phyloP scores from a whole-genome alignment of 306 rosid species.

The Dryas alaskensis region DNA sequence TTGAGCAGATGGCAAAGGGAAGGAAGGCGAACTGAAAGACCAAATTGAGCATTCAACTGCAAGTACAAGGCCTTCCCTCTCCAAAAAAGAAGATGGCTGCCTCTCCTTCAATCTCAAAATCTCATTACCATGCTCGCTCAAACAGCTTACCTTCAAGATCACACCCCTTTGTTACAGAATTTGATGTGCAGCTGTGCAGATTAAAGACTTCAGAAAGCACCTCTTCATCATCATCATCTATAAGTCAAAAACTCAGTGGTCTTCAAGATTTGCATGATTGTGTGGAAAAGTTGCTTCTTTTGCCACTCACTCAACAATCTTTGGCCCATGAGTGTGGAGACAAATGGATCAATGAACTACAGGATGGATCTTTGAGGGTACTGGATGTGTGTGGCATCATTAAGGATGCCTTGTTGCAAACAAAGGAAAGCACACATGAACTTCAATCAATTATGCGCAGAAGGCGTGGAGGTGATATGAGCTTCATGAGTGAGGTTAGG shows the following conservation, averaged over 20 bases:
- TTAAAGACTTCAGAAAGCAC: constrained; percentile 12
- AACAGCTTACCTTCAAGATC: constrained; percentile 32
- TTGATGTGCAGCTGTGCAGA: constrained; percentile 25
- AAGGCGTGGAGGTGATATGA: constrained; percentile 24
- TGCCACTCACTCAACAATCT: constrained; percentile 19
- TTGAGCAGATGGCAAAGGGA: background rate
- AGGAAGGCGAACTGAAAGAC: background rate
- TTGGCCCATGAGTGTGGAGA: constrained; percentile 12
- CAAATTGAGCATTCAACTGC: background rate
- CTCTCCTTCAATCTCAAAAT: too few species aligned
- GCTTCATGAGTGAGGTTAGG: constrained; percentile 6
- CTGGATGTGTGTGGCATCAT: constrained; percentile 29
- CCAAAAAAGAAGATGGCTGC: constrained; percentile 11
- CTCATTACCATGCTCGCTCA: constrained; percentile 18
- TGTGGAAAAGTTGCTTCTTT: constrained; percentile 21
- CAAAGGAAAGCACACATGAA: constrained; percentile 23
- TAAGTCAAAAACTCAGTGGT: constrained; percentile 18
- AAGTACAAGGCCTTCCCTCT: background rate
- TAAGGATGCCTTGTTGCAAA: constrained; percentile 24
- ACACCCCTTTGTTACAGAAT: constrained; percentile 22
- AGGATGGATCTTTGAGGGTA: constrained; percentile 26
- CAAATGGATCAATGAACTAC: constrained; percentile 12
- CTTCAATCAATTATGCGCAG: constrained; percentile 20
- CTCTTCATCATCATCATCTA: constrained; percentile 23
- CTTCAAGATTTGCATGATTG: constrained; percentile 28